Base-by-base conservation (phyloP, 495 filamentous ascomycete genomes). In the Clavariopsis aquatica region DNA sequence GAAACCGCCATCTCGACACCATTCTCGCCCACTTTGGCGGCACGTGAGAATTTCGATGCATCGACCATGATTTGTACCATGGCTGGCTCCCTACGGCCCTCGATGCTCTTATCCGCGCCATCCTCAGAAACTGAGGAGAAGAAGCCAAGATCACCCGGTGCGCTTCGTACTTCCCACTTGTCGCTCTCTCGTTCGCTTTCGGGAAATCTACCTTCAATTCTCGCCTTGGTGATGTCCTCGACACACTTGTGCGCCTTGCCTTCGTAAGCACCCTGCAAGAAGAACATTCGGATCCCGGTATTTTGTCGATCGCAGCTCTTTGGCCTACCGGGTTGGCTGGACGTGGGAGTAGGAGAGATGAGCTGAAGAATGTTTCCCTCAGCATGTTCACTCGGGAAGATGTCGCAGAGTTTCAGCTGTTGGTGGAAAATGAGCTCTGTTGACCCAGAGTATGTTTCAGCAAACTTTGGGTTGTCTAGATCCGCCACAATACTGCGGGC, bases 151-250 rank as follows among this genome's bases (percentile, higher is more conserved):
- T 82, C 84, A 49, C 80, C 87, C 28, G 83, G 79, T 1, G 79
- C 75, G 61, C 84, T 87, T 23, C 91, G 83, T 12, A 95, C 78
- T 24, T 88, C 85, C 91, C 92, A 96, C 67, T 86, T 87, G 26
- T 85, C 81, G 49, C 85, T 84, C 75, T 96, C 89, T 57, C 92
- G 82, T 79, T 94, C 88, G 24, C 77, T 74, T 68, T 96, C 90
- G 1, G 89, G 75, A 69, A 91, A 93, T 38, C 94, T 82, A 8
- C 86, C 89, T 74, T 96, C 93, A 54, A 96, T 87, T 61, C 86
- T 85, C 10, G 93, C 93, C 74, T 91, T 93, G 23, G 84, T 82
- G 24, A 96, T 80, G 64, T 98, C 94, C 77, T 98, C 94, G 8
- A 85, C 85, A 69, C 91, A 85, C 45, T 89, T 88, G 49, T 78